Conservation (phyloP, 495 filamentous ascomycete species). For the Immersiella caudata region DNA sequence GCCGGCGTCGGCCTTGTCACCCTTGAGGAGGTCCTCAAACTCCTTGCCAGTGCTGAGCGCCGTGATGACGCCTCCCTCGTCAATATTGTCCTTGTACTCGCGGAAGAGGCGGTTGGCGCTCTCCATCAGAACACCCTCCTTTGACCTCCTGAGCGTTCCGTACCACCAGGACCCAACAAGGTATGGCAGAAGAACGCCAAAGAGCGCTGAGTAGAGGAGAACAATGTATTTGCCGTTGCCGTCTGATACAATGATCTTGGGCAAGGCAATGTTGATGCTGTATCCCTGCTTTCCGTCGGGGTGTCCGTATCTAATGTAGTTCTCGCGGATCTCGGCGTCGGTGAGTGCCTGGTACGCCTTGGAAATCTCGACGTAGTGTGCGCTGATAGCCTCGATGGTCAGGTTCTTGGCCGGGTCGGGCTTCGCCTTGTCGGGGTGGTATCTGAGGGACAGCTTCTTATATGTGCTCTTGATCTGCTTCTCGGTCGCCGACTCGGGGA, state of each 20-base stretch:
- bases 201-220: conserved; percentile 79
- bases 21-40: conserved; percentile 67
- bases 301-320: conserved; percentile 93
- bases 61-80: conserved; percentile 75
- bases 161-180: conserved; percentile 98
- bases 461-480: conserved; percentile 89
- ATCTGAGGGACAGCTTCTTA: conserved; percentile 79
- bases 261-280: conserved; percentile 96
- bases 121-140: conserved; percentile 86
- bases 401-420: conserved; percentile 84
- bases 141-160: conserved; percentile 86
- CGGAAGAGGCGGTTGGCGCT: conserved; percentile 92
- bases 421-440: conserved; percentile 89
- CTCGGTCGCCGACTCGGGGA: conserved; percentile 83
- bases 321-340: conserved; percentile 95
- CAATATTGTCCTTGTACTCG: conserved; percentile 82
- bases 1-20: conserved; percentile 71
- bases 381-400: conserved; percentile 81
- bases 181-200: conserved; percentile 90
- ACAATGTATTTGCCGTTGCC: conserved; percentile 96
- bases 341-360: conserved; percentile 98
- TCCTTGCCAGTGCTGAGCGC: conserved; percentile 84
- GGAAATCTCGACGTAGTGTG: conserved; percentile 87
- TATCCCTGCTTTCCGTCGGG: conserved; percentile 97
- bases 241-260: conserved; percentile 88